Conservation (phyloP, 164 flowering plant genomes). For the Euptelea pleiosperma region DNA sequence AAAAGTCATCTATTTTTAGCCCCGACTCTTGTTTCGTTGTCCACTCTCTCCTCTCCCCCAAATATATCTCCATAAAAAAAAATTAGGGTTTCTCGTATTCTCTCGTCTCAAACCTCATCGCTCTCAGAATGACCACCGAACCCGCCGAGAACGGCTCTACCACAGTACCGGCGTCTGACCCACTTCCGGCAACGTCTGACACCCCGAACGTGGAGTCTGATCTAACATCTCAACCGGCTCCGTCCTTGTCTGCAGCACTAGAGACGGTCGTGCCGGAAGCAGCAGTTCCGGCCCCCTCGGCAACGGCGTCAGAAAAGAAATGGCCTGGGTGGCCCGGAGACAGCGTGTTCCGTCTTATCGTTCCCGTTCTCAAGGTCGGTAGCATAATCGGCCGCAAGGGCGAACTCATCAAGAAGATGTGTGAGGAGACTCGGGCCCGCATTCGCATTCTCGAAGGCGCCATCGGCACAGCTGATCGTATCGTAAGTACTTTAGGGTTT, state of each 20-base stretch:
- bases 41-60: too few species aligned
- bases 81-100: conserved; percentile 6
- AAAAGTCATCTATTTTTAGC: too few species aligned
- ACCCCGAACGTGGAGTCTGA: conserved; percentile 3
- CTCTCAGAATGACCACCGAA: conserved; percentile 3
- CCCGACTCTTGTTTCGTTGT: too few species aligned
- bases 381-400: conserved; percentile 93
- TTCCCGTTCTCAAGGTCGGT: conserved; percentile 83
- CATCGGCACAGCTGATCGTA: conserved; percentile 61
- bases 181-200: neutral
- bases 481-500: conserved; percentile 40
- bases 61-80: too few species aligned
- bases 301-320: conserved; percentile 18
- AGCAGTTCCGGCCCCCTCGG: neutral
- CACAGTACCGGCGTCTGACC: neutral
- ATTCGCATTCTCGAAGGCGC: conserved; percentile 85
- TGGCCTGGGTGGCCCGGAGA: conserved; percentile 99
- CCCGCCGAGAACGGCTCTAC: conserved; percentile 12
- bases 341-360: conserved; percentile 69
- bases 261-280: neutral
- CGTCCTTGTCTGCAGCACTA: neutral
- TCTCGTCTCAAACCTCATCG: neutral
- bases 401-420: conserved; percentile 83
- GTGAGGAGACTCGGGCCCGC: conserved; percentile 86
- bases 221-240: neutral